Conservation (phyloP, 2,329 filamentous ascomycete genomes). For the Helotiales sp. region DNA sequence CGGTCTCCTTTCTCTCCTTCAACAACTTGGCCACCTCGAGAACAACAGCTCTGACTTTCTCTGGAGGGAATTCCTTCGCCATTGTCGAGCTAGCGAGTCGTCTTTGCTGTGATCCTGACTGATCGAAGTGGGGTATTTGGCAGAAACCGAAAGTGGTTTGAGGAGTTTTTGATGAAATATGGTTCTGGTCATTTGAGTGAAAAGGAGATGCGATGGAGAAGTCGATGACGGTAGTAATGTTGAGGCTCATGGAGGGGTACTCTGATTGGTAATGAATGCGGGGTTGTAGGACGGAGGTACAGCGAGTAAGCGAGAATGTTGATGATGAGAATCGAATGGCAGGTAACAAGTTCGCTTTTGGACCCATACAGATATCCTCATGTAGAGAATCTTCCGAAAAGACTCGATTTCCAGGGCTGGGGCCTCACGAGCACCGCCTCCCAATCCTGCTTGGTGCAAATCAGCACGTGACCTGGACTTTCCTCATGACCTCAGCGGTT, state of each 20-base stretch:
- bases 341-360: too few species aligned
- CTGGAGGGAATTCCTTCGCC: slow-evolving; percentile 36
- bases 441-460: too few species aligned
- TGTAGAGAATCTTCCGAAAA: too few species aligned
- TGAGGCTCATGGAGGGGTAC: not conserved
- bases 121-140: not conserved
- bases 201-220: not conserved
- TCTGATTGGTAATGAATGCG: slow-evolving; percentile 10
- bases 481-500: too few species aligned
- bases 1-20: slow-evolving; percentile 58
- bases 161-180: not conserved
- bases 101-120: not conserved
- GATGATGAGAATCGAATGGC: too few species aligned
- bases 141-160: not conserved
- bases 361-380: too few species aligned
- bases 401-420: too few species aligned
- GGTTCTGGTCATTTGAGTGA: not conserved
- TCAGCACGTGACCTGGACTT: too few species aligned
- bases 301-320: not conserved
- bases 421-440: too few species aligned
- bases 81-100: slow-evolving; percentile 1
- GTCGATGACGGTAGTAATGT: not conserved
- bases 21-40: slow-evolving; percentile 58
- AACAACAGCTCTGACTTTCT: slow-evolving; percentile 37
- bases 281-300: not conserved